phyloP scores from a whole-genome alignment of 257 asterid genomes.

The Rehmannia glutinosa region DNA sequence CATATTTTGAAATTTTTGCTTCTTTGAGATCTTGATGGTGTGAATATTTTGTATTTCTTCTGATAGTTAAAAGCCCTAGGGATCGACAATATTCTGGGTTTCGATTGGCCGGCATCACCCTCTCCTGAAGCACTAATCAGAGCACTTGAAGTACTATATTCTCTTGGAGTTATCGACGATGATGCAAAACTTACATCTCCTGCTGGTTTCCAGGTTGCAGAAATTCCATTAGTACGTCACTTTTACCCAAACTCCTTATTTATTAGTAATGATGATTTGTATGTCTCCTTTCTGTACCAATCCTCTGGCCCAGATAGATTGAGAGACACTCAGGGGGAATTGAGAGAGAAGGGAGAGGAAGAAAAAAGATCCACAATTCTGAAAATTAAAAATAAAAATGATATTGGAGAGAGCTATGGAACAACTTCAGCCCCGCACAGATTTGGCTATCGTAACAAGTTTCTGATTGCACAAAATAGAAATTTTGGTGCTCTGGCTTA shows the following conservation, averaged over 20 bases:
- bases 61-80: slow-evolving; percentile 89
- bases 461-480: no score
- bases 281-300: not conserved
- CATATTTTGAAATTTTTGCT: not conserved
- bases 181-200: slow-evolving; percentile 96
- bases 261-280: slow-evolving; percentile 5
- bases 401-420: no score
- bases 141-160: slow-evolving; percentile 91
- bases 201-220: slow-evolving; percentile 92
- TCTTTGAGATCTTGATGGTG: slow-evolving; percentile 1
- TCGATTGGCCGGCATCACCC: slow-evolving; percentile 96
- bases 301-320: not conserved
- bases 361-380: not conserved
- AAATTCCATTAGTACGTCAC: slow-evolving; percentile 78
- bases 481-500: no score
- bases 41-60: slow-evolving; percentile 3
- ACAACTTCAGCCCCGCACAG: not conserved
- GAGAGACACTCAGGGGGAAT: no score
- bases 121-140: slow-evolving; percentile 93
- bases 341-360: no score
- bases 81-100: slow-evolving; percentile 90
- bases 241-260: not conserved
- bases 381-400: not conserved
- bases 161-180: slow-evolving; percentile 86
- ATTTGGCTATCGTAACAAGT: no score